Conservation (phyloP, 2,329 filamentous ascomycete genomes). For the Sclerotinia borealis region DNA sequence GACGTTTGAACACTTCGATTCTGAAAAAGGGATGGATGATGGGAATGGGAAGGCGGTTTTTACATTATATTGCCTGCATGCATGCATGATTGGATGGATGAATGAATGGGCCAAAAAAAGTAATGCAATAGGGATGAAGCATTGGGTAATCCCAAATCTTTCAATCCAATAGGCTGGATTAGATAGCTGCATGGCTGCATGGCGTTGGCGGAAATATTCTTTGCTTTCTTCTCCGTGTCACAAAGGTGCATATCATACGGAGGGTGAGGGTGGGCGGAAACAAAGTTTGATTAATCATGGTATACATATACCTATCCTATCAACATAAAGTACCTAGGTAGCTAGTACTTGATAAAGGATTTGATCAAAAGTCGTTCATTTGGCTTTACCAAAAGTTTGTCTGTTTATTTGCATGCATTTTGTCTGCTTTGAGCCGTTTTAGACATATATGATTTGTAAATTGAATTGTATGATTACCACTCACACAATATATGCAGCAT, state of each 20-base stretch:
- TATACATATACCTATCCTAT: not conserved
- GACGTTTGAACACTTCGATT: conserved; percentile 38
- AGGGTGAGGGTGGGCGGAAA: not conserved
- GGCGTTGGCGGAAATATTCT: conserved; percentile 3
- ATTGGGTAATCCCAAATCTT: not conserved
- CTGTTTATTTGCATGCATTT: not conserved
- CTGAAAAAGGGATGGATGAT: not conserved
- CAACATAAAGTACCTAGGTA: no score
- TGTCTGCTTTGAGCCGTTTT: not conserved
- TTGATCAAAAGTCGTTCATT: not conserved
- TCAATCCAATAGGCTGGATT: not conserved
- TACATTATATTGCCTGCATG: not conserved
- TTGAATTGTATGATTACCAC: not conserved
- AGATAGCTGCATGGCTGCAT: not conserved
- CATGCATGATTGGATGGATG: not conserved
- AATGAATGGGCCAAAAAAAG: not conserved
- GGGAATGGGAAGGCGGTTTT: not conserved
- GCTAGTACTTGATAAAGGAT: not conserved
- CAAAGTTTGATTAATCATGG: not conserved
- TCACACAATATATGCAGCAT: not conserved
- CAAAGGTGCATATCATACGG: not conserved
- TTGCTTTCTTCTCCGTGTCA: not conserved
- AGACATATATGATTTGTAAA: not conserved
- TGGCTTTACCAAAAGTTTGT: not conserved
- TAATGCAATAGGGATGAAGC: not conserved